Conservation (phyloP, 2,329 filamentous ascomycete species). For the Biscogniauxia marginata region DNA sequence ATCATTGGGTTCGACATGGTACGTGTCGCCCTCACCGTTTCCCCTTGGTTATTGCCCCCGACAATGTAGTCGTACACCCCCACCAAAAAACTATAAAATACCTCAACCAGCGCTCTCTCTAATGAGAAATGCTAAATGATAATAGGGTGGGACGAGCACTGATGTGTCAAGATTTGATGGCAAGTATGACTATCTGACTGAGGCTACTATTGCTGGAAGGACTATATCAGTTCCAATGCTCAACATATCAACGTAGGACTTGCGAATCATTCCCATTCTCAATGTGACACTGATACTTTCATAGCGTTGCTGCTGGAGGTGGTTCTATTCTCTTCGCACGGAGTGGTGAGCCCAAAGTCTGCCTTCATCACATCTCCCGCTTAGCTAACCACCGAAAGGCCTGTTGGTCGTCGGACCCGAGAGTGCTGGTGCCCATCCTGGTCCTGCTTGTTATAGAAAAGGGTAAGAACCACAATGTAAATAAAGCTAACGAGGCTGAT, state of each 20-base stretch:
- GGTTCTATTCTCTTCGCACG: slow-evolving; percentile 69
- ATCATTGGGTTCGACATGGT: slow-evolving; percentile 77
- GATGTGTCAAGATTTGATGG: slow-evolving; percentile 68
- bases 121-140: too few relatives aligned
- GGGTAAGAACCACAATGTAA: slow-evolving; percentile 31
- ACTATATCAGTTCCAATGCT: slow-evolving; percentile 77
- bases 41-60: background rate
- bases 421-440: slow-evolving; percentile 70
- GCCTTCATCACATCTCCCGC: background rate
- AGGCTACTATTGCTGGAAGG: slow-evolving; percentile 56
- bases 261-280: background rate
- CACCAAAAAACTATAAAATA: too few relatives aligned
- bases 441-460: slow-evolving; percentile 72
- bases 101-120: too few relatives aligned
- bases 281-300: background rate
- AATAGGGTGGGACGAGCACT: slow-evolving; percentile 62
- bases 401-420: slow-evolving; percentile 73
- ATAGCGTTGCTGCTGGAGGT: slow-evolving; percentile 66
- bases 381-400: slow-evolving; percentile 27
- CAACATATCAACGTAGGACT: slow-evolving; percentile 67
- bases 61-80: too few relatives aligned
- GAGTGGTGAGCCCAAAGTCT: slow-evolving; percentile 43
- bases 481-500: background rate
- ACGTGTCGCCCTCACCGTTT: background rate
- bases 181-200: slow-evolving; percentile 37